A percentile compares a stretch with the other conserved stretches of the same genome.
Evolutionary conservation across 2,329 filamentous ascomycete species (phyloP).

Genomic region (Aspergillaceae sp.): DNA sequence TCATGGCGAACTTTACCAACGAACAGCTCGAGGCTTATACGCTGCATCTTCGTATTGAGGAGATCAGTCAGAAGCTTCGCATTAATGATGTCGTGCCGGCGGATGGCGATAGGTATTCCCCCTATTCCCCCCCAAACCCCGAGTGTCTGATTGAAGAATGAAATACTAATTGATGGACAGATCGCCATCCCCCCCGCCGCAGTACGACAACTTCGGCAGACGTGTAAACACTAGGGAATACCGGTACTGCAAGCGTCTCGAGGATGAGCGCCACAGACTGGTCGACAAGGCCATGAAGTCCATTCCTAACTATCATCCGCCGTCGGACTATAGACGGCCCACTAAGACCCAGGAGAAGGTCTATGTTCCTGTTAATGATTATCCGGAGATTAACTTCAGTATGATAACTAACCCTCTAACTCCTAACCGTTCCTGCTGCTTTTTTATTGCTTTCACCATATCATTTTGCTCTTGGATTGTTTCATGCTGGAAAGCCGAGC

Average conservation of each 20-base stretch:
- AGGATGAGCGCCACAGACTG: constrained; percentile 97
- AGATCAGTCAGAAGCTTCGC: constrained; percentile 97
- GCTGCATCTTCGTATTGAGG: constrained; percentile 91
- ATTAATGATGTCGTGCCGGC: constrained; percentile 98
- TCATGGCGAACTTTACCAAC: constrained; percentile 94
- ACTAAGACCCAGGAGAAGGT: constrained; percentile 99
- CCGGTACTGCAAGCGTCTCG: constrained; percentile 93
- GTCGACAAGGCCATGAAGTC: constrained; percentile 99
- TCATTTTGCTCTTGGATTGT: constrained; percentile 26
- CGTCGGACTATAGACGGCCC: constrained; percentile 93
- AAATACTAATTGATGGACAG: constrained; percentile 40
- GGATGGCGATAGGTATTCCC: constrained; percentile 75
- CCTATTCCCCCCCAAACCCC: constrained; percentile 23
- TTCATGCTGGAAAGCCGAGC: constrained; percentile 18
- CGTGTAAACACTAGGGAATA: constrained; percentile 99
- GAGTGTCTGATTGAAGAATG: background rate
- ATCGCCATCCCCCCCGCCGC: constrained; percentile 88
- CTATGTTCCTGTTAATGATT: constrained; percentile 99
- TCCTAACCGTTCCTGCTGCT: constrained; percentile 49
- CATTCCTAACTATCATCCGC: constrained; percentile 98
- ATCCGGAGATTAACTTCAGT: constrained; percentile 99
- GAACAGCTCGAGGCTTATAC: constrained; percentile 98
- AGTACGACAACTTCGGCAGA: constrained; percentile 98
- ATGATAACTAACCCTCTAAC: constrained; percentile 99
- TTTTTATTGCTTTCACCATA: constrained; percentile 18